These are phyloP conservation scores for Beauveria sp. DNA, from an alignment of 2,329 filamentous ascomycete genomes.

Conservation along the genomic window DNA sequence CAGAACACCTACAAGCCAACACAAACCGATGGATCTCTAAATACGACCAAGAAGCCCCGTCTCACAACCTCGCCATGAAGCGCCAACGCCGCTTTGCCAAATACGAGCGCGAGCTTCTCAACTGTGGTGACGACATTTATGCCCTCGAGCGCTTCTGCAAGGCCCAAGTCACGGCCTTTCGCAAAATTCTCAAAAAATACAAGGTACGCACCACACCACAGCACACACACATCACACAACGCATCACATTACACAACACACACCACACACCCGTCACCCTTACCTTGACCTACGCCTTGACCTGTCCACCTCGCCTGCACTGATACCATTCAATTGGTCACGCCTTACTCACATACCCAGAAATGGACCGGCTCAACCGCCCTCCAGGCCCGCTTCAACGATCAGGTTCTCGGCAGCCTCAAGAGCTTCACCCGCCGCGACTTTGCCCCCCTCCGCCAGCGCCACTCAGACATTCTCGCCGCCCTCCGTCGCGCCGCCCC, in stretches of 20 bases:
- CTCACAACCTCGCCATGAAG: constrained; percentile 30
- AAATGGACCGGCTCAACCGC: constrained; percentile 74
- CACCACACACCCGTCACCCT: too few relatives aligned
- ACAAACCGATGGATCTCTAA: constrained; percentile 41
- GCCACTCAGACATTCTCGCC: constrained; percentile 43
- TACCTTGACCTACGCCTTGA: too few relatives aligned
- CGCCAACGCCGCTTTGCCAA: constrained; percentile 45
- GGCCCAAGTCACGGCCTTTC: constrained; percentile 68
- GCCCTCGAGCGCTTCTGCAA: constrained; percentile 64
- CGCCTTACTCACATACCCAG: constrained; percentile 27
- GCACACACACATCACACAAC: too few relatives aligned
- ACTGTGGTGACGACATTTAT: constrained; percentile 63
- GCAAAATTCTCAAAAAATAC: constrained; percentile 82
- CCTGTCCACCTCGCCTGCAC: neutral
- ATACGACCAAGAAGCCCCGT: constrained; percentile 25
- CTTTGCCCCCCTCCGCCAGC: constrained; percentile 43
- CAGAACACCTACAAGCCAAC: constrained; percentile 42
- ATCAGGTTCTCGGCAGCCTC: constrained; percentile 55
- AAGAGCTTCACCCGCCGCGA: constrained; percentile 67
- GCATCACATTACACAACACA: too few relatives aligned
- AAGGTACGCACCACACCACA: constrained; percentile 36
- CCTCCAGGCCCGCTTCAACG: constrained; percentile 58
- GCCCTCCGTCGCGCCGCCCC: constrained; percentile 41
- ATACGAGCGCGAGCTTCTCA: constrained; percentile 44
- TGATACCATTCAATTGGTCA: neutral